Evolutionary conservation across 2,329 filamentous ascomycete genomes (phyloP).

Genomic region (Colletotrichum sp.): DNA sequence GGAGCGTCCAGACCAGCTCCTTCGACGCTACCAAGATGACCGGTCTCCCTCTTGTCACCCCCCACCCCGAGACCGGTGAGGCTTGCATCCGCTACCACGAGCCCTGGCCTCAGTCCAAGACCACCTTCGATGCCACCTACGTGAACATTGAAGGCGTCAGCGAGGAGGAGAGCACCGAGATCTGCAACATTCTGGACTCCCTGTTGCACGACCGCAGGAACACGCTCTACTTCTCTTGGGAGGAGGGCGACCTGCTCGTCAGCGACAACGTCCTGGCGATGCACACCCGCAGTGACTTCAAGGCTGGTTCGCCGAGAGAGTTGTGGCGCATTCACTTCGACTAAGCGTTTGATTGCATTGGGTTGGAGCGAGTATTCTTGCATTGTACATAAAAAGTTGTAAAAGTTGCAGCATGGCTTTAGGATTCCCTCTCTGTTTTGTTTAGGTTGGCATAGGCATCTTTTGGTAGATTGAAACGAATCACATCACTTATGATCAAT

Average conservation of each 20-base stretch:
- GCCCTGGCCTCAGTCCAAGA: conserved; percentile 57
- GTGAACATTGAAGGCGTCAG: conserved; percentile 44
- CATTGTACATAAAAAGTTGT: background rate
- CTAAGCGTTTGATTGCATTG: conserved; percentile 24
- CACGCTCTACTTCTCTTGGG: conserved; percentile 55
- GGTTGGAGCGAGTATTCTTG: background rate
- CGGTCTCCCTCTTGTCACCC: conserved; percentile 46
- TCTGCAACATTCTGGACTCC: conserved; percentile 44
- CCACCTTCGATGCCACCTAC: conserved; percentile 51
- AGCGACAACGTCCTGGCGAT: conserved; percentile 56
- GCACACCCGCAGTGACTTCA: conserved; percentile 54
- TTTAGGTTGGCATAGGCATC: background rate
- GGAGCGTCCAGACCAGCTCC: conserved; percentile 52
- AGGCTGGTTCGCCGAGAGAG: conserved; percentile 46
- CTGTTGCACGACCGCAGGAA: conserved; percentile 55
- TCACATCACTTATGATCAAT: background rate
- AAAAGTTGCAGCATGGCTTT: conserved; percentile 1
- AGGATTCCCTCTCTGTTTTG: conserved; percentile 1
- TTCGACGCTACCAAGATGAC: conserved; percentile 49
- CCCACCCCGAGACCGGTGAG: conserved; percentile 48
- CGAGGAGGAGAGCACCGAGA: conserved; percentile 32
- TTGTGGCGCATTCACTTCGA: conserved; percentile 58
- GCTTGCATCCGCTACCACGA: conserved; percentile 61
- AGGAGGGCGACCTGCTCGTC: conserved; percentile 58
- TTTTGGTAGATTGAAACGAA: background rate